These are phyloP conservation scores for Cordyceps farinosa DNA, from an alignment of 2,329 filamentous ascomycete species.

Conservation along the genomic window DNA sequence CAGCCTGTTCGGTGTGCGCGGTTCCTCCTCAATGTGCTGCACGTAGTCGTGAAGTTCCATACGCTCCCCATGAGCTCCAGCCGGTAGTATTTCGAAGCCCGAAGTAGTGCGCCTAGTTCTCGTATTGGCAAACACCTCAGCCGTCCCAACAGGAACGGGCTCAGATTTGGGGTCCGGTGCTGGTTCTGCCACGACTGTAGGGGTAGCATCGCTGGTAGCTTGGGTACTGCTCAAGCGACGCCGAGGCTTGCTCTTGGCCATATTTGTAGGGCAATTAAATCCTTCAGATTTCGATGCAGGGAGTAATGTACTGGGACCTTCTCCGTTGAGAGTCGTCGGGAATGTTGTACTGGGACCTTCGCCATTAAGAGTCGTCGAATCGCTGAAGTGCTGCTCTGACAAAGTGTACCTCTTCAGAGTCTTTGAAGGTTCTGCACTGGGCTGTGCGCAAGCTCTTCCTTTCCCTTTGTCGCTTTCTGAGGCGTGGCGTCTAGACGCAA, in stretches of 20 bases:
- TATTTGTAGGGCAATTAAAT: neutral
- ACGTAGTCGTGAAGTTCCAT: neutral
- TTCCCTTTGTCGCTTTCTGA: slow-evolving; percentile 15
- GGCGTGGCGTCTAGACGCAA: neutral
- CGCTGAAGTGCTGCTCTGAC: slow-evolving; percentile 9
- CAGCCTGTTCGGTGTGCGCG: slow-evolving; percentile 9
- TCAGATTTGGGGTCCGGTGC: neutral
- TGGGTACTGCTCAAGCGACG: neutral
- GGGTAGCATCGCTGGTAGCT: neutral
- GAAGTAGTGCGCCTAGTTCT: slow-evolving; percentile 1
- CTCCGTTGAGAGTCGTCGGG: neutral
- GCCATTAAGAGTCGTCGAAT: neutral
- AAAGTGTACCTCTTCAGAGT: slow-evolving; percentile 1
- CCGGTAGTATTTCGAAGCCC: slow-evolving; percentile 17
- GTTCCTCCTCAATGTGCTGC: neutral
- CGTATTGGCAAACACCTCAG: slow-evolving; percentile 15
- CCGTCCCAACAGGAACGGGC: slow-evolving; percentile 2
- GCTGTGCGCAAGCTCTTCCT: slow-evolving; percentile 21
- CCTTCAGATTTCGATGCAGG: neutral
- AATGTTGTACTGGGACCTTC: neutral
- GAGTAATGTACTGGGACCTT: neutral
- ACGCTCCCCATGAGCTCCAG: slow-evolving; percentile 11
- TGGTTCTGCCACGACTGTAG: neutral
- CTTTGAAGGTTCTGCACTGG: neutral
- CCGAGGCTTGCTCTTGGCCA: neutral